Base-by-base conservation (phyloP, 306 rosid species). In the Prunus mira region DNA sequence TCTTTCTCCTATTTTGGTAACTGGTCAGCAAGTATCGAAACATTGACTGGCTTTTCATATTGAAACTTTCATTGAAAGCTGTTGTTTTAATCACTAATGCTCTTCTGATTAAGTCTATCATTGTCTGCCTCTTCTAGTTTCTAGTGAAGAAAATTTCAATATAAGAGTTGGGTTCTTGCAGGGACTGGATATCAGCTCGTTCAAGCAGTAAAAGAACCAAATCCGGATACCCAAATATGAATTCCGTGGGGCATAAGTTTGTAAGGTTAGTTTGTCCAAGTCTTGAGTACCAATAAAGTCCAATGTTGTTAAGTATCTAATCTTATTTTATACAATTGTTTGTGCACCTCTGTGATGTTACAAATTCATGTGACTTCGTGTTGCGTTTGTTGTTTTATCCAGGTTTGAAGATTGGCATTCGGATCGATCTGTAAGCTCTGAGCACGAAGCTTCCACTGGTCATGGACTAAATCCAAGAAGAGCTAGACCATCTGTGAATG, bases 401-500 rank as follows among this genome's bases (percentile, higher is more conserved):
- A 89, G 97, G 81, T 89, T 91, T 83, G 84, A 73, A 74, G 89
- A 86, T 76, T 83, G 86, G 91, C 86, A 72, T 18, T 83, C 92
- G 75, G 91, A 87, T 17, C 77, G 79, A 81, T 85, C 96, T 58
- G 55, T 45, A 11, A 81, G 80, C 65, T 58, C 72, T 11, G 89
- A 86, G 72, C 68, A 43, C 20, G 71, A 72, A 19, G 81, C 51
- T 77, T 76, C 88, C 3, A 18, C 38, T 4, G 51, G 28, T 60
- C 77, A 78, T 71, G 87, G 80, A 73, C 57, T 43, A 17, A 63
- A 76, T 45, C 51, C 14, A 71, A 79, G 79, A 78, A 83, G 82
- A 73, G 43, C 69, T n/a, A 87, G 87, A 65, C 50, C 83, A 67
- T 87, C 84, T 58, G 24, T 25, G 46, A 71, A 77, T 57, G 50